These are phyloP conservation scores for Aaosphaeria pasadenensis DNA, from an alignment of 2,329 filamentous ascomycete genomes.

Conservation along the genomic window DNA sequence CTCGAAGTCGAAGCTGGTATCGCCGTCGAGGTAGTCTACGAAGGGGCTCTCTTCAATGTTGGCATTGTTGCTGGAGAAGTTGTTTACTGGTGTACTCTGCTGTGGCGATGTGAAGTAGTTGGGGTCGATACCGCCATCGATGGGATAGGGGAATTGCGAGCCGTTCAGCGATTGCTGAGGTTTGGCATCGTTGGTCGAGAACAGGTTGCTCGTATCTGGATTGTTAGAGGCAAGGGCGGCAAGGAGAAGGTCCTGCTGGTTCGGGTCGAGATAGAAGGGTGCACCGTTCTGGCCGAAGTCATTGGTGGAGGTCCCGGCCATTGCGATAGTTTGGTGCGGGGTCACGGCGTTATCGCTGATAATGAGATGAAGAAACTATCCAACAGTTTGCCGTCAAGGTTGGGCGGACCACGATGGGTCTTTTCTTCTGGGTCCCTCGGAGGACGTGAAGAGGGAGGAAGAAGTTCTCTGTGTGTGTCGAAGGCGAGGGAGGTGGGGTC, in stretches of 20 bases:
- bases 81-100: constrained; percentile 38
- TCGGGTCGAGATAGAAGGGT: constrained; percentile 43
- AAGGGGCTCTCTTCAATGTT: constrained; percentile 71
- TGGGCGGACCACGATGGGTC: too few species aligned
- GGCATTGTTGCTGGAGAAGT: constrained; percentile 40
- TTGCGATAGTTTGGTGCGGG: constrained; percentile 20
- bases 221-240: constrained; percentile 48
- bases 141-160: constrained; percentile 28
- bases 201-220: constrained; percentile 29
- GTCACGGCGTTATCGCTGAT: constrained; percentile 3
- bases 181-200: constrained; percentile 16
- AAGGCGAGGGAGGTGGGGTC: too few species aligned
- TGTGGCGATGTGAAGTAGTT: constrained; percentile 38
- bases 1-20: constrained; percentile 75
- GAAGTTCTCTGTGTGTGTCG: too few species aligned
- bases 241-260: constrained; percentile 48
- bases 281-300: constrained; percentile 37
- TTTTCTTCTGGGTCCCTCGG: too few species aligned
- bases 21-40: constrained; percentile 76
- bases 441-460: too few species aligned
- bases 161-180: constrained; percentile 13
- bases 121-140: constrained; percentile 29
- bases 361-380: not conserved
- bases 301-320: constrained; percentile 36
- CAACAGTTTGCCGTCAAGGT: too few species aligned